Percentiles rank a stretch among this genome's conserved stretches.
Evolutionary conservation across 257 asterid species (phyloP).

Genomic region (Perilla frutescens): DNA sequence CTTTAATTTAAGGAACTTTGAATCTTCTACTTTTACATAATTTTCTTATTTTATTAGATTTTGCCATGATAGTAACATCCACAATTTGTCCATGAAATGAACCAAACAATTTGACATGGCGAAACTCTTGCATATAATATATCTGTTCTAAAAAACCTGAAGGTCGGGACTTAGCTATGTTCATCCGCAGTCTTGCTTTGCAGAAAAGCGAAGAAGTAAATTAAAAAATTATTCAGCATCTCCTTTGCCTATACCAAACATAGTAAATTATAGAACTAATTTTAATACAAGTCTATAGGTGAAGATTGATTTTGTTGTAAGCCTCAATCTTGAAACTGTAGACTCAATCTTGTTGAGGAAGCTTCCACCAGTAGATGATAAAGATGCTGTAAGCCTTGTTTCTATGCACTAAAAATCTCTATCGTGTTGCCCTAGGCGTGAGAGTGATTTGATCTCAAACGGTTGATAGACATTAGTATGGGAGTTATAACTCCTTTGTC

Average conservation of each 20-base stretch:
- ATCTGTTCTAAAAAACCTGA: neutral
- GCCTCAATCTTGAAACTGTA: conserved; percentile 97
- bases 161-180: neutral
- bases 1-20: neutral
- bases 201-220: conserved; percentile 5
- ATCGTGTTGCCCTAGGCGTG: conserved; percentile 37
- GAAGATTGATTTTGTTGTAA: too few species aligned
- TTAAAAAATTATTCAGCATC: conserved; percentile 2
- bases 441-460: conserved; percentile 85
- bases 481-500: conserved; percentile 95
- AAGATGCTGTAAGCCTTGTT: conserved; percentile 73
- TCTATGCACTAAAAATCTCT: conserved; percentile 23
- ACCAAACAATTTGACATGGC: neutral
- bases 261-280: too few species aligned
- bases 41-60: neutral
- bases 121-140: neutral
- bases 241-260: neutral
- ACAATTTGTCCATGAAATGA: neutral
- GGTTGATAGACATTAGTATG: conserved; percentile 91
- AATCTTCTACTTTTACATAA: neutral
- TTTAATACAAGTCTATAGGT: too few species aligned
- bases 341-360: conserved; percentile 93
- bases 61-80: neutral
- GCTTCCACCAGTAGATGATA: conserved; percentile 84
- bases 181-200: neutral